Base-by-base conservation (phyloP, 441 rosid species). In the Pelargonium myrrhifolium region DNA sequence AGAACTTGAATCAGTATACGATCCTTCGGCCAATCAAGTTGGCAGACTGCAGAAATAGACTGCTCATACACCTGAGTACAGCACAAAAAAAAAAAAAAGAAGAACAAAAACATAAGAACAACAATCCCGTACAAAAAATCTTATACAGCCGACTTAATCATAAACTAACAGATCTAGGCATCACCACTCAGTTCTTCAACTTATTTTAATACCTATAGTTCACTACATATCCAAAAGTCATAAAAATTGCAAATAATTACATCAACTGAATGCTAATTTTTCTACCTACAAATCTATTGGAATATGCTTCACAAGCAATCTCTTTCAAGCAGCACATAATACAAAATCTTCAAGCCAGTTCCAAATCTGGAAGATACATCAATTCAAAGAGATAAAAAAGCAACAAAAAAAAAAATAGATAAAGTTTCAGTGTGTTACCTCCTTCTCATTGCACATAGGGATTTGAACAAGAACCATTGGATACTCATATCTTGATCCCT, bases 381-480 rank as follows among this genome's bases (percentile, higher is more conserved):
- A 17, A 24, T 55, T 4, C 53, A 12, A n/a, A 47, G 18, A 51
- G 58, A n/a, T n/a, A 18, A 51, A n/a, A n/a, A n/a, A n/a, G n/a
- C n/a, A n/a, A n/a, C n/a, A n/a, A n/a, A n/a, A n/a, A n/a, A n/a
- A n/a, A n/a, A n/a, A n/a, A n/a, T n/a, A n/a, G n/a, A n/a, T n/a
- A n/a, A n/a, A 51, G 20, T 51, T 51, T 51, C 21, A n/a, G 17
- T 51, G 58, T n/a, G 8, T 70, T 82, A 93, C 97, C 97, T 93
- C 98, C 71, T 77, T 89, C 74, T 93, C 98, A 64, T 93, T 93
- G 64, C 93, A 90, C 98, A 93, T 93, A 31, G 97, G 98, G 55
- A 93, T 93, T 78, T 93, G 97, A 76, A 93, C 98, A 72, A 93
- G 97, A 83, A 90, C 97, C 97, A 84, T 87, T 21, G 98, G 98